phyloP scores from a whole-genome alignment of 495 filamentous ascomycete species.

The Venustampulla echinocandica region DNA sequence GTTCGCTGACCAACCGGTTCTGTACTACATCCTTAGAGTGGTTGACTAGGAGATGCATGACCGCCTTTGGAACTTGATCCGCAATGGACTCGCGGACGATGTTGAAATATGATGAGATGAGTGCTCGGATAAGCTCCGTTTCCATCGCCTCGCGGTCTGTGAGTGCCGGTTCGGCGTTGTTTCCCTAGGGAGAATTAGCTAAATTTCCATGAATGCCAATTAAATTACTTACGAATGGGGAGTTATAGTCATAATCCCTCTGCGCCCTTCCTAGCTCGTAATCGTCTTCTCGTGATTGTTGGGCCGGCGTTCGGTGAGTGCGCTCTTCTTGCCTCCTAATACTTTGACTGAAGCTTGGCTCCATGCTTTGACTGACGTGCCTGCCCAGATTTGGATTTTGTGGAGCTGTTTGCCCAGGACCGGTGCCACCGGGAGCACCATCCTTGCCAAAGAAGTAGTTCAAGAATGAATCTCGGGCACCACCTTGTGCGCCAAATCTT shows the following conservation, averaged over 20 bases:
- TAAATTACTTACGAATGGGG: slow-evolving; percentile 47
- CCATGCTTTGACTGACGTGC: slow-evolving; percentile 63
- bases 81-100: slow-evolving; percentile 96
- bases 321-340: slow-evolving; percentile 67
- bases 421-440: slow-evolving; percentile 40
- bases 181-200: slow-evolving; percentile 32
- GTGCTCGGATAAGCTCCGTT: slow-evolving; percentile 89
- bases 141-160: slow-evolving; percentile 95
- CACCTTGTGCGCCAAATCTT: slow-evolving; percentile 42
- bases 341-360: slow-evolving; percentile 76
- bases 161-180: slow-evolving; percentile 65
- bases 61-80: slow-evolving; percentile 95
- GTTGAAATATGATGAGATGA: slow-evolving; percentile 97
- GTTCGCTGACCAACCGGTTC: slow-evolving; percentile 88
- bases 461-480: slow-evolving; percentile 76
- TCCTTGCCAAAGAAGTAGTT: slow-evolving; percentile 99
- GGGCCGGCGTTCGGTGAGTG: slow-evolving; percentile 31
- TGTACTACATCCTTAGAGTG: slow-evolving; percentile 96
- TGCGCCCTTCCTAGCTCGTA: slow-evolving; percentile 24
- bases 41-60: slow-evolving; percentile 98
- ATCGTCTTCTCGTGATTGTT: slow-evolving; percentile 27
- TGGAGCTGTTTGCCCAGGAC: slow-evolving; percentile 25
- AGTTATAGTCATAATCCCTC: slow-evolving; percentile 40
- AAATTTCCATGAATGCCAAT: slow-evolving; percentile 1
- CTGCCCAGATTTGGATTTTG: slow-evolving; percentile 36